Evolutionary conservation across 2,329 filamentous ascomycete species (phyloP).

Genomic region (Aspergillus sp.): DNA sequence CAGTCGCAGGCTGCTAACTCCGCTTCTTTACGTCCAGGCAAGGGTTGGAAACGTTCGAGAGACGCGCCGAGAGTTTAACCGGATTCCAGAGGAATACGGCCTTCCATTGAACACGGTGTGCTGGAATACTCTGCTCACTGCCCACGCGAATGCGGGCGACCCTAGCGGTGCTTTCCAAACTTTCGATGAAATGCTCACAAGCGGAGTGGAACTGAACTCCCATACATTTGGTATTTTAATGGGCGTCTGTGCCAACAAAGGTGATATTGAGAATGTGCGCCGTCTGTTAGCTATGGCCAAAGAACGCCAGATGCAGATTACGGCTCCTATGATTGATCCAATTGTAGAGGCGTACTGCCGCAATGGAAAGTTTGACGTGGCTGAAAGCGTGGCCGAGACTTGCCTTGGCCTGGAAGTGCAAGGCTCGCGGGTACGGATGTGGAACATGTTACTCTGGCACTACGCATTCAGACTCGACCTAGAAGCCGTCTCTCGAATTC

Average conservation of each 20-base stretch:
- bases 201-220: constrained; percentile 48
- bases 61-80: constrained; percentile 55
- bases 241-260: constrained; percentile 61
- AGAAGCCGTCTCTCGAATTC: constrained; percentile 46
- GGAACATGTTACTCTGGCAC: constrained; percentile 69
- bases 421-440: constrained; percentile 57
- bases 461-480: constrained; percentile 60
- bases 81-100: constrained; percentile 51
- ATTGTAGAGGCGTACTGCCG: constrained; percentile 63
- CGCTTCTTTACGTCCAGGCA: constrained; percentile 65
- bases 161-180: constrained; percentile 57
- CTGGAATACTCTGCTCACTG: constrained; percentile 74
- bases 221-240: constrained; percentile 68
- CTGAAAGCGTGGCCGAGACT: constrained; percentile 53
- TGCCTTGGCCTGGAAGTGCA: constrained; percentile 47
- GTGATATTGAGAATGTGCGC: constrained; percentile 65
- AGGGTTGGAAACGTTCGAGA: constrained; percentile 57
- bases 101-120: constrained; percentile 52
- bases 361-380: constrained; percentile 49
- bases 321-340: constrained; percentile 54
- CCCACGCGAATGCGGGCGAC: constrained; percentile 60
- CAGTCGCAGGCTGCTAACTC: constrained; percentile 33
- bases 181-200: constrained; percentile 55
- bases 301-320: constrained; percentile 44
- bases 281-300: constrained; percentile 60